Conservation (phyloP, 148 eudicot species). For the Spergularia marina region DNA sequence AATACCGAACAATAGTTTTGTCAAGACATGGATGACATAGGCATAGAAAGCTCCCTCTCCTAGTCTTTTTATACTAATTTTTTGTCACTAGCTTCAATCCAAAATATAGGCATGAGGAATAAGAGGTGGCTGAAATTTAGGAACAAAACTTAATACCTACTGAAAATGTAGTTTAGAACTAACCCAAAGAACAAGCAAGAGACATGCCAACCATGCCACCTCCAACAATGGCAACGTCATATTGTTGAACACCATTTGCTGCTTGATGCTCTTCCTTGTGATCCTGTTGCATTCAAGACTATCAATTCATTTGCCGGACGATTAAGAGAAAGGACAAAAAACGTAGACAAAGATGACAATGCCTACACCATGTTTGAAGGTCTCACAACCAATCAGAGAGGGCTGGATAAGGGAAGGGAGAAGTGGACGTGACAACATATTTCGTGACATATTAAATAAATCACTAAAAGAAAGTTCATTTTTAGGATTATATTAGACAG, state of each 20-base stretch:
- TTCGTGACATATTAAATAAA: too few species aligned
- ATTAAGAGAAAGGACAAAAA: background rate
- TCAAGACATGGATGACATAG: background rate
- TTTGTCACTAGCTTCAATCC: too few species aligned
- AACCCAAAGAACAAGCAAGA: conserved; percentile 90
- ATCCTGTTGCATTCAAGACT: conserved; percentile 39
- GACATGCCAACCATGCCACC: conserved; percentile 99
- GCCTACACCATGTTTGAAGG: background rate
- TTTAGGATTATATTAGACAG: too few species aligned
- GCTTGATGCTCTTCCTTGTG: conserved; percentile 25
- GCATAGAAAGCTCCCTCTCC: too few species aligned
- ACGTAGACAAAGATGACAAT: background rate
- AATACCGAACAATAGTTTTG: background rate
- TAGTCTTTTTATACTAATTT: too few species aligned
- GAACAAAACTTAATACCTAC: background rate
- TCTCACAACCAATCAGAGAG: background rate
- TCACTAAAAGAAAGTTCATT: too few species aligned
- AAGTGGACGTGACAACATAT: too few species aligned
- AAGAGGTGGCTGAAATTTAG: background rate
- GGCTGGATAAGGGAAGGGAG: background rate
- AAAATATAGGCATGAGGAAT: background rate
- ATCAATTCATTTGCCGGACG: background rate
- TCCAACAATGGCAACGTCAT: conserved; percentile 94
- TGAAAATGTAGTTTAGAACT: conserved; percentile 8
- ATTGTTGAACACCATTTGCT: conserved; percentile 40